Conservation (phyloP, 805 yeast genomes). For the Lachancea fermentati region DNA sequence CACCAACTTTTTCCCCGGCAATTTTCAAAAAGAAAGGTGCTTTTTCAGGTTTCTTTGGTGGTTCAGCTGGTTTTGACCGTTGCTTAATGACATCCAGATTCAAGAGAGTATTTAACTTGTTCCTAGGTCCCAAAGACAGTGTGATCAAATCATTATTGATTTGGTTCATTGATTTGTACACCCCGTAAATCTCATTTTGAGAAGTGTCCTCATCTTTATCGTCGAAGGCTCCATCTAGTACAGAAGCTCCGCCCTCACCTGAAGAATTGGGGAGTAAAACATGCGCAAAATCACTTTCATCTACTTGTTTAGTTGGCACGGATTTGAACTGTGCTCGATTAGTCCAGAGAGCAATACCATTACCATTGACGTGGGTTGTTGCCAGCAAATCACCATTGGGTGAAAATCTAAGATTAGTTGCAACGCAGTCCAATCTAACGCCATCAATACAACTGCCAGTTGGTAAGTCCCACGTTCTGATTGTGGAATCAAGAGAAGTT, state of each 20-base stretch:
- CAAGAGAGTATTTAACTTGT: conserved; percentile 69
- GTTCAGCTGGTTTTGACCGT: conserved; percentile 86
- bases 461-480: conserved; percentile 96
- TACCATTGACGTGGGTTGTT: conserved; percentile 84
- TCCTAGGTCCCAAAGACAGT: conserved; percentile 69
- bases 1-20: conserved; percentile 63
- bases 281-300: conserved; percentile 63
- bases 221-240: conserved; percentile 75
- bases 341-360: conserved; percentile 91
- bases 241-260: conserved; percentile 67
- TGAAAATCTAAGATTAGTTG: conserved; percentile 72
- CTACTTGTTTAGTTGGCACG: conserved; percentile 67
- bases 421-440: conserved; percentile 68
- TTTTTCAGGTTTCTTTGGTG: conserved; percentile 76
- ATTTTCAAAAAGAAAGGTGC: conserved; percentile 77
- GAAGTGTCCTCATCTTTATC: conserved; percentile 34
- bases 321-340: conserved; percentile 79
- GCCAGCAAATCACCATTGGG: conserved; percentile 88
- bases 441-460: conserved; percentile 97
- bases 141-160: conserved; percentile 61
- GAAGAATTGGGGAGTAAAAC: conserved; percentile 68
- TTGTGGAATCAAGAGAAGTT: conserved; percentile 74
- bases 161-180: conserved; percentile 54
- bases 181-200: conserved; percentile 28
- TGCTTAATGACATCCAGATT: conserved; percentile 78